Conservation (phyloP, 805 yeast species). For the Teunomyces kruisii region DNA sequence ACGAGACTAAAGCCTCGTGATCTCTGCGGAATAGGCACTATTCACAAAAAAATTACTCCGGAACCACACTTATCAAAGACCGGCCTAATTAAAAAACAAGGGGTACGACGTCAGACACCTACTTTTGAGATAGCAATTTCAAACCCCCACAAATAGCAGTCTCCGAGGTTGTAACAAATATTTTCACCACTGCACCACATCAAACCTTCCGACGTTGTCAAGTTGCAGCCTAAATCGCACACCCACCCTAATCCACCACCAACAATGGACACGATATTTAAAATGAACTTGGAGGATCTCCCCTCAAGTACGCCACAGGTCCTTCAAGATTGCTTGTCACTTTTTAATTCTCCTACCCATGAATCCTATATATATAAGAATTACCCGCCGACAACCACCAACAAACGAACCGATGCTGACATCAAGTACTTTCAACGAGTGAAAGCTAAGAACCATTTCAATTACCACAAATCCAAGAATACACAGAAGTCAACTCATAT, state of each 20-base stretch:
- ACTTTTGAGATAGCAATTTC: background rate
- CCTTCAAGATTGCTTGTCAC: constrained; percentile 23
- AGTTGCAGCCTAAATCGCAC: constrained; percentile 2
- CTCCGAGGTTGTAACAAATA: background rate
- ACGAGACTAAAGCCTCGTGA: background rate
- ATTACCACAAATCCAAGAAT: constrained; percentile 32
- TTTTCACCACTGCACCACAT: background rate
- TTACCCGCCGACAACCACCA: constrained; percentile 11
- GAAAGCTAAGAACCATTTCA: constrained; percentile 36
- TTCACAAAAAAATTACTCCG: background rate
- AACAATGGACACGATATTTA: constrained; percentile 11
- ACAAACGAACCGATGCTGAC: constrained; percentile 22
- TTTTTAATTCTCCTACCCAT: constrained; percentile 16
- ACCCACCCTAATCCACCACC: background rate
- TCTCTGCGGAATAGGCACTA: background rate
- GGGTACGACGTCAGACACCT: background rate
- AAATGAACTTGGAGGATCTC: constrained; percentile 10
- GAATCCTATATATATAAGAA: constrained; percentile 7
- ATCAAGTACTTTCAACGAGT: constrained; percentile 38
- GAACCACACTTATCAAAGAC: constrained; percentile 3
- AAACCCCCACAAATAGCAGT: background rate
- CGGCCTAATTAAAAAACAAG: background rate
- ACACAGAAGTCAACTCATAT: constrained; percentile 6
- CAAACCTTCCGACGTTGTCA: background rate
- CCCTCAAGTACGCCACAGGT: constrained; percentile 21